A percentile compares a stretch with the other conserved stretches of the same genome.
Evolutionary conservation across 1,284 basidiomycete species (phyloP).

Genomic region (Melampsora americana): DNA sequence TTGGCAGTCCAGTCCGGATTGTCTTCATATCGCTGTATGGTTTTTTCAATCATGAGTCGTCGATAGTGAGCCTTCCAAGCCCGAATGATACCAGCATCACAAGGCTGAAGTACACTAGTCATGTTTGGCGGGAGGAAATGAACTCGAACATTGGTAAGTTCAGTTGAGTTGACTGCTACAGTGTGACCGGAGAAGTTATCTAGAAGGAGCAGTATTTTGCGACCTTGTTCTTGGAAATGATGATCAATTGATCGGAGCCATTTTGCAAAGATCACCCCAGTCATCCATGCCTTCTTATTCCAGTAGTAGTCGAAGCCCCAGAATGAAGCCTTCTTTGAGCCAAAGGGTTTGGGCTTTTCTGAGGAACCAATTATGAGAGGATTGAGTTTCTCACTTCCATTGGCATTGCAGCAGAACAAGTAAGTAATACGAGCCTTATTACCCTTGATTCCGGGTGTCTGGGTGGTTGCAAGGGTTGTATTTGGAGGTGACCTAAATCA

Average conservation of each 20-base stretch:
- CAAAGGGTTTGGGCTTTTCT: background rate
- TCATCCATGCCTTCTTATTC: no score
- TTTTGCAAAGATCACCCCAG: background rate
- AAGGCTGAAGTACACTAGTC: no score
- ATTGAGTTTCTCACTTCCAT: background rate
- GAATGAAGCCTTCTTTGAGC: background rate
- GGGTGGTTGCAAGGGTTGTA: background rate
- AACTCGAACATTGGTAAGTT: background rate
- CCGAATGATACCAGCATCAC: background rate
- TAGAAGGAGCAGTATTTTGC: background rate
- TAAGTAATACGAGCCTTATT: background rate
- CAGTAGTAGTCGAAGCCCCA: slow-evolving; percentile 48
- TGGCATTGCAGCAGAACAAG: background rate
- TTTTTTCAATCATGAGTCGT: slow-evolving; percentile 37
- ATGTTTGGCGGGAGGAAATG: no score
- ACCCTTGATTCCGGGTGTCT: background rate
- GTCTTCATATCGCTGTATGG: background rate
- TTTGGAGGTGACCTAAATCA: background rate
- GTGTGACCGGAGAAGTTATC: background rate
- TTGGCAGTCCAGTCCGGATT: background rate
- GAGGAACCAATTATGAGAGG: background rate
- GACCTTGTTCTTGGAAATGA: background rate
- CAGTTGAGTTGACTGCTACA: no score
- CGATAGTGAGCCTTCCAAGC: background rate
- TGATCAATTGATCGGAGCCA: background rate